Evolutionary conservation across 768 basidiomycete genomes (phyloP), one percentile per base, ranked within the genome.

Genomic region (Erythrobasidium yunnanense): DNA sequence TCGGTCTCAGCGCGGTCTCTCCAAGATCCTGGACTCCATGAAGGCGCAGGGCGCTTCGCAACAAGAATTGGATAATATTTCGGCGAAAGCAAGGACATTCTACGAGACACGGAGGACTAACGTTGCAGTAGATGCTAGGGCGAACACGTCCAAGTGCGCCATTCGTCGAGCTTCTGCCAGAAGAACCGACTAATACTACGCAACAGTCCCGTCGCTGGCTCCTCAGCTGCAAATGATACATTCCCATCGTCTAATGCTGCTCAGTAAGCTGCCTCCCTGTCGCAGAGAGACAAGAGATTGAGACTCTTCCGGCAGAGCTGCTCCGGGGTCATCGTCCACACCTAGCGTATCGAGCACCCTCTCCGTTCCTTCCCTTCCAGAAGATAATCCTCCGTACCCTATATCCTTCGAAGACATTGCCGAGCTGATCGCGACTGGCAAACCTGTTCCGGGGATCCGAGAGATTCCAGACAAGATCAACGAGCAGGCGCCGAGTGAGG

Each of bases 261-360:
- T 49, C 91, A 97, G 73, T 99, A 97, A 77, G 95, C 96, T 75
- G 95, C 95, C 69, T 97, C 97, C 79, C 83, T 99, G 71, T 90
- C 95, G 69, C 93, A n/a, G n/a, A n/a, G n/a, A n/a, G n/a, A n/a
- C n/a, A n/a, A n/a, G n/a, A n/a, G n/a, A n/a, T n/a, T n/a, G n/a
- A n/a, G n/a, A n/a, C n/a, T n/a, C n/a, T n/a, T n/a, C n/a, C n/a
- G n/a, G n/a, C n/a, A n/a, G n/a, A n/a, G n/a, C n/a, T n/a, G n/a
- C n/a, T n/a, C n/a, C n/a, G n/a, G n/a, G n/a, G n/a, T n/a, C n/a
- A n/a, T n/a, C n/a, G n/a, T n/a, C n/a, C n/a, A n/a, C n/a, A n/a
- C n/a, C n/a, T n/a, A n/a, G n/a, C n/a, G n/a, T n/a, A n/a, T n/a
- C n/a, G n/a, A n/a, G n/a, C n/a, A n/a, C n/a, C n/a, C n/a, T n/a